phyloP scores from a whole-genome alignment of 176 grass and related monocot genomes.

The Oryza glumipatula region DNA sequence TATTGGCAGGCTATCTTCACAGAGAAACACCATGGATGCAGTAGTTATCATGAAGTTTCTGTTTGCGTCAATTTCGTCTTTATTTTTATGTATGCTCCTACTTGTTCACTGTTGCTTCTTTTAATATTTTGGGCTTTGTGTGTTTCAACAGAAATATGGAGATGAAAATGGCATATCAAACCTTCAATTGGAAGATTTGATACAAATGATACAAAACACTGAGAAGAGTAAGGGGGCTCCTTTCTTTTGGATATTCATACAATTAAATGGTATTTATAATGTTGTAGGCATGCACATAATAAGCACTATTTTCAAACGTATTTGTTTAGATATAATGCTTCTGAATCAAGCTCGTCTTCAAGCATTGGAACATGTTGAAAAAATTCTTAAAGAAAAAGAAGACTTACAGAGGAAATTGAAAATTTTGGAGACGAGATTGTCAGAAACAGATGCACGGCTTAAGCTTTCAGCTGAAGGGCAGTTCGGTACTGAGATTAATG shows the following conservation, averaged over 20 bases:
- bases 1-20: not conserved
- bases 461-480: constrained; percentile 53
- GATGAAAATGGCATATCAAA: constrained; percentile 41
- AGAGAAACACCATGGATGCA: not conserved
- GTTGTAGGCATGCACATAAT: constrained; percentile 11
- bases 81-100: not conserved
- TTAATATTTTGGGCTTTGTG: constrained; percentile 11
- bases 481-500: constrained; percentile 39
- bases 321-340: constrained; percentile 85
- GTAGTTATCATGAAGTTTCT: not conserved
- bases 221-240: constrained; percentile 65
- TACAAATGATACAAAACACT: constrained; percentile 71
- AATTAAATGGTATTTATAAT: constrained; percentile 17
- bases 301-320: constrained; percentile 28
- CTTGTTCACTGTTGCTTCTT: constrained; percentile 6
- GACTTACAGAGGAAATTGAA: constrained; percentile 66
- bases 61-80: not conserved
- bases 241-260: constrained; percentile 39
- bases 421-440: constrained; percentile 70
- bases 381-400: constrained; percentile 89
- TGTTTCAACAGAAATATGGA: constrained; percentile 36
- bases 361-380: constrained; percentile 71
- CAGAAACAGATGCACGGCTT: constrained; percentile 43
- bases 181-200: constrained; percentile 71
- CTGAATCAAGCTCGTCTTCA: constrained; percentile 88